Percentiles rank a stretch among this genome's conserved stretches.
Evolutionary conservation across 345 rosid species (phyloP).

Genomic region (Pugionium cornutum): DNA sequence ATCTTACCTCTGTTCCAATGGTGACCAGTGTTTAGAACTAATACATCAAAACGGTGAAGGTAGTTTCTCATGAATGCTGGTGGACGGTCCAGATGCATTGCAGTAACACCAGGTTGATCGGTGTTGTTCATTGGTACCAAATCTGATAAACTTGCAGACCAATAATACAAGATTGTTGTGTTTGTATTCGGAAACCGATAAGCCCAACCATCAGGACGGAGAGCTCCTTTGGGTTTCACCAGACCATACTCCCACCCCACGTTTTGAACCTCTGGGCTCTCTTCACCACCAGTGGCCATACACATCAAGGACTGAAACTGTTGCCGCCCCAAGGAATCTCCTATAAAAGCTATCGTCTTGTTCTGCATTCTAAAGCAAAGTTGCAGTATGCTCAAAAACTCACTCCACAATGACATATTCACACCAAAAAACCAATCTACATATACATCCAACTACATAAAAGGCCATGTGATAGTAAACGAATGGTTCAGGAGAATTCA

Average conservation of each 20-base stretch:
- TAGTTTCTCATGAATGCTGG: slow-evolving; percentile 61
- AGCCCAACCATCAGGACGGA: slow-evolving; percentile 75
- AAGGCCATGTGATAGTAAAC: too few species aligned
- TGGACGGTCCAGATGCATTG: slow-evolving; percentile 80
- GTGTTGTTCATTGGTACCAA: slow-evolving; percentile 51
- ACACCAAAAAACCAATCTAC: neutral
- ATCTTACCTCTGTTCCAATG: slow-evolving; percentile 87
- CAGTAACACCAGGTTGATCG: slow-evolving; percentile 40
- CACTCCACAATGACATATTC: slow-evolving; percentile 1
- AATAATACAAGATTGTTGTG: slow-evolving; percentile 71
- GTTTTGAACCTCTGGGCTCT: slow-evolving; percentile 56
- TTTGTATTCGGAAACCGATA: slow-evolving; percentile 61
- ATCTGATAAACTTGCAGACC: slow-evolving; percentile 69
- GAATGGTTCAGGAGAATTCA: slow-evolving; percentile 3
- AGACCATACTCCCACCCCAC: slow-evolving; percentile 65
- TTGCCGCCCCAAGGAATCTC: slow-evolving; percentile 80
- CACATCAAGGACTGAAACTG: slow-evolving; percentile 84
- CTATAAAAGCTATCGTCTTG: slow-evolving; percentile 75
- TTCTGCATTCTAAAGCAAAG: slow-evolving; percentile 59
- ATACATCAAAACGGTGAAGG: slow-evolving; percentile 55
- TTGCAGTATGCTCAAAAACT: slow-evolving; percentile 3
- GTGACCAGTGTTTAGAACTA: slow-evolving; percentile 79
- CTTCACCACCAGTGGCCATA: slow-evolving; percentile 68
- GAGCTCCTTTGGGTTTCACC: slow-evolving; percentile 49
- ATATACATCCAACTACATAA: slow-evolving; percentile 4